These are phyloP conservation scores for Fusarium udum DNA, from an alignment of 2,329 filamentous ascomycete genomes.

Conservation along the genomic window DNA sequence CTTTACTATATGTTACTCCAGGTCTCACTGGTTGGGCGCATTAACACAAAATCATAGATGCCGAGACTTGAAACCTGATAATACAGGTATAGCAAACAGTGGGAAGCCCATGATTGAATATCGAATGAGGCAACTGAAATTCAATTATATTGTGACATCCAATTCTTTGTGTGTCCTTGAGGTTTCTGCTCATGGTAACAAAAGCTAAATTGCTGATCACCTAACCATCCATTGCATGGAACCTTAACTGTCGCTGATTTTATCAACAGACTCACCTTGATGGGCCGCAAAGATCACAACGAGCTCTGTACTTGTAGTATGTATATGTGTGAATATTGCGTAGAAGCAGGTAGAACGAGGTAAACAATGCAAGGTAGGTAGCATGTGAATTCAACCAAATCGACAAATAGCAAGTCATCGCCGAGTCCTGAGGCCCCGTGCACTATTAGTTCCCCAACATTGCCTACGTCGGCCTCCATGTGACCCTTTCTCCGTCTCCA, in stretches of 20 bases:
- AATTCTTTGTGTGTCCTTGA: background rate
- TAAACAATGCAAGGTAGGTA: background rate
- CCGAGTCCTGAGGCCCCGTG: constrained; percentile 8
- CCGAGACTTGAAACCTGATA: background rate
- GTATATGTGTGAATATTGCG: background rate
- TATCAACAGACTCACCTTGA: background rate
- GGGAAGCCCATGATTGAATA: background rate
- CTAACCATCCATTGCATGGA: background rate
- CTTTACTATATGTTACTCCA: background rate
- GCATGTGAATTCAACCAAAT: constrained; percentile 9
- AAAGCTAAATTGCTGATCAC: background rate
- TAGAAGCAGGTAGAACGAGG: background rate
- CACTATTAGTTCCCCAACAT: constrained; percentile 27
- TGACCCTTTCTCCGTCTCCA: constrained; percentile 32
- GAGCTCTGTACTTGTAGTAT: background rate
- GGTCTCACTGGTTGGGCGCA: background rate
- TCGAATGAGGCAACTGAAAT: background rate
- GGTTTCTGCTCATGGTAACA: background rate
- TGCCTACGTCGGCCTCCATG: constrained; percentile 21
- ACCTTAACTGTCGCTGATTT: background rate
- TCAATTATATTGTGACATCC: too few species aligned
- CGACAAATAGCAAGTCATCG: constrained; percentile 2
- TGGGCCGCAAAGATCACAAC: background rate
- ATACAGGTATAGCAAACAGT: background rate
- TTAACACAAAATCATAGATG: background rate